phyloP scores from a whole-genome alignment of 129 eudicot genomes.

The Solidago caesia region DNA sequence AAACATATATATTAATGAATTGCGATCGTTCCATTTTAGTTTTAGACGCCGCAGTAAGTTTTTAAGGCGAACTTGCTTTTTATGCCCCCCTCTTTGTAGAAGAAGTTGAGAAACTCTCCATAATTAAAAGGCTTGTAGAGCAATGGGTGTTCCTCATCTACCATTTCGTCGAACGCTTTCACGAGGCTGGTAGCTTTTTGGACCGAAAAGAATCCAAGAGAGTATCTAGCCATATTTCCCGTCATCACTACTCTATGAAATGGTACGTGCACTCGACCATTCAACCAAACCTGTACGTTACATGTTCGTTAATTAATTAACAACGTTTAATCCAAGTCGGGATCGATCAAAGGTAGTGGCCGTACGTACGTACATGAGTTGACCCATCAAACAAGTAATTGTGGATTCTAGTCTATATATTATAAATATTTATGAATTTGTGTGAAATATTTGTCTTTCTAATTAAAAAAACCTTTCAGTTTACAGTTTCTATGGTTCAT shows the following conservation, averaged over 20 bases:
- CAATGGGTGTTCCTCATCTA: slow-evolving; percentile 51
- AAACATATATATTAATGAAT: too few species aligned
- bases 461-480: too few species aligned
- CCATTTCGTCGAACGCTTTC: slow-evolving; percentile 46
- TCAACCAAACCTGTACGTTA: slow-evolving; percentile 50
- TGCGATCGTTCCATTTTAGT: too few species aligned
- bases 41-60: slow-evolving; percentile 35
- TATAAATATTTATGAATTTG: too few species aligned
- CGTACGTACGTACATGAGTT: too few species aligned
- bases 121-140: slow-evolving; percentile 52
- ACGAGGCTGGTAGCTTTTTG: slow-evolving; percentile 39
- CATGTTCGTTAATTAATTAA: not conserved
- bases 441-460: too few species aligned
- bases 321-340: not conserved
- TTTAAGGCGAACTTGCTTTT: slow-evolving; percentile 39
- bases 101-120: slow-evolving; percentile 45
- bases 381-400: too few species aligned
- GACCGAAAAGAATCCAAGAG: slow-evolving; percentile 50
- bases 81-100: slow-evolving; percentile 45
- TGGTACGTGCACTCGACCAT: slow-evolving; percentile 46
- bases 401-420: too few species aligned
- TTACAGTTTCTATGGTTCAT: too few species aligned
- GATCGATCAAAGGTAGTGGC: too few species aligned
- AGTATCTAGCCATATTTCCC: slow-evolving; percentile 42
- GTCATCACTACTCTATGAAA: slow-evolving; percentile 54